Evolutionary conservation across 176 grass and related monocot genomes (phyloP), one percentile per base, ranked within the genome.

Genomic region (Themeda triandra): DNA sequence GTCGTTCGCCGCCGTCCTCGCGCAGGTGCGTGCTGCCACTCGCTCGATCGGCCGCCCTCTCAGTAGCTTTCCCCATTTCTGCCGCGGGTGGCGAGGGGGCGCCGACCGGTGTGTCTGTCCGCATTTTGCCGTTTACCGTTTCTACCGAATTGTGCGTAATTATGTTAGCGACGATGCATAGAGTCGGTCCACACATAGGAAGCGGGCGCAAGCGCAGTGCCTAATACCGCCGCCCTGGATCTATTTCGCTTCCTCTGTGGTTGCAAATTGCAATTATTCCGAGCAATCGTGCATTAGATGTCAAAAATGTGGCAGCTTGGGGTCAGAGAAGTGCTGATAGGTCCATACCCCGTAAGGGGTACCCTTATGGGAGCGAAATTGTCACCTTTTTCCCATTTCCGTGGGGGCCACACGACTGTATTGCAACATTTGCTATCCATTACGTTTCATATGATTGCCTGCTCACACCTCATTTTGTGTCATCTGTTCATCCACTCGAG

Each of bases 1-100:
- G 91, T 94, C 93, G 0, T 96, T 96, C 74, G 93, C 91, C 6
- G 93, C 96, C 56, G 91, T 98, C 56, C 67, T 98, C 29, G 80
- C 88, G 14, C 87, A 93, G 89, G 96, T 96, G 66, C 69, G 87
- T 85, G 17, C 33, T 83, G 17, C 79, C 45, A 39, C 1, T 39
- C n/a, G 10, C 65, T 37, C n/a, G n/a, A n/a, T n/a, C n/a, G n/a
- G n/a, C n/a, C n/a, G n/a, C n/a, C n/a, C n/a, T n/a, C n/a, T n/a
- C 31, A 1, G 6, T 29, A 63, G 24, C 56, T 63, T 39, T 39
- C 27, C 36, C 45, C 4, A 19, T 58, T 71, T 85, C 87, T 89
- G 79, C 8, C 23, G 8, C 17, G 1, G n/a, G 33, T 51, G 7
- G 2, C 10, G 37, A 76, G 56, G 56, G 12, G 68, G 35, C 70